Percentiles rank a stretch among this genome's conserved stretches.
Evolutionary conservation across 1,284 basidiomycete genomes (phyloP).

Genomic region (Cystobasidiaceae sp.): DNA sequence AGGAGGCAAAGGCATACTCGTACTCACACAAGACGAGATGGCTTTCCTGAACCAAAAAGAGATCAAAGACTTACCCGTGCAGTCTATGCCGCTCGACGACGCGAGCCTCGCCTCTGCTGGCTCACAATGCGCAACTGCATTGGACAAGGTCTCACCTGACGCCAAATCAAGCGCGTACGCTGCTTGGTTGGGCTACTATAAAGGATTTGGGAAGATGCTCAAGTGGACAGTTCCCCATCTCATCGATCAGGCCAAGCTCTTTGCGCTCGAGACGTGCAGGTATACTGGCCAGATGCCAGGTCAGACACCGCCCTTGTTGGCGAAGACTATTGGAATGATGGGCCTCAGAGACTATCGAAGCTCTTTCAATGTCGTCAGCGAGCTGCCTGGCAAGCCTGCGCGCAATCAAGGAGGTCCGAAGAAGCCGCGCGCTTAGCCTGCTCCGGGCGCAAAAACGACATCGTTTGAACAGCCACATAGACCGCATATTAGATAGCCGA

Average conservation of each 20-base stretch:
- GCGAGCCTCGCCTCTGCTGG: conserved; percentile 31
- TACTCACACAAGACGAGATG: conserved; percentile 56
- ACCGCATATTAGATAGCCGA: too few relatives aligned
- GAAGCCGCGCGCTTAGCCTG: too few relatives aligned
- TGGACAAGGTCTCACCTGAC: conserved; percentile 44
- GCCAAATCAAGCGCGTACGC: conserved; percentile 56
- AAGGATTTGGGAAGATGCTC: conserved; percentile 49
- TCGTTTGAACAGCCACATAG: too few relatives aligned
- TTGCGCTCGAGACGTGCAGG: conserved; percentile 50
- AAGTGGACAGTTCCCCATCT: conserved; percentile 51
- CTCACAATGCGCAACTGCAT: conserved; percentile 42
- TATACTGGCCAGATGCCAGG: conserved; percentile 47
- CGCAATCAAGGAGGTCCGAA: too few relatives aligned
- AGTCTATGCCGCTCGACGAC: conserved; percentile 37
- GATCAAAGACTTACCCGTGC: conserved; percentile 47
- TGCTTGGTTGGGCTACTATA: conserved; percentile 60
- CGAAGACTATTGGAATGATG: conserved; percentile 46
- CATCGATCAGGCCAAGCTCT: conserved; percentile 53
- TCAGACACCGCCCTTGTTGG: conserved; percentile 51
- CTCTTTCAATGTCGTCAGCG: conserved; percentile 10
- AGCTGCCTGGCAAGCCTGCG: background rate
- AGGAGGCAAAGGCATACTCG: conserved; percentile 55
- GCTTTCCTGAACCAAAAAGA: conserved; percentile 54
- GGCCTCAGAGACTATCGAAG: conserved; percentile 1
- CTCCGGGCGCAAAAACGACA: too few relatives aligned